Base-by-base conservation (phyloP, 345 rosid genomes). In the Syzygium aqueum region DNA sequence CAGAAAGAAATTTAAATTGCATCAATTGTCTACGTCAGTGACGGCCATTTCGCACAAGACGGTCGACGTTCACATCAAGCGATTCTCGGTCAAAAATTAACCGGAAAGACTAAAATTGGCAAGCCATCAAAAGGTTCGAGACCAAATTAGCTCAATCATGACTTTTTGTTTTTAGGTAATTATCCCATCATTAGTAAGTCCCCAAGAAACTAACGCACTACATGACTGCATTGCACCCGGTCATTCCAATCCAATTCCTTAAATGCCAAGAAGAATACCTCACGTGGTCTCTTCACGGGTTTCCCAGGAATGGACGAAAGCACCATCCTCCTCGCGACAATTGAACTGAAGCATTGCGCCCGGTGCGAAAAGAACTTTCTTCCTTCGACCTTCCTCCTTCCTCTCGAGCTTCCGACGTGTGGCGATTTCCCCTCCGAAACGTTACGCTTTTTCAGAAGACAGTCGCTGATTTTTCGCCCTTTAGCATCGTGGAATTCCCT, bases 21-120 rank as follows among this genome's bases (percentile, higher is more conserved):
- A 3, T 53, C 6, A 53, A 53, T 53, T 53, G 8, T 17, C 2
- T 21, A 17, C 56, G 22, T 17, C 3, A 53, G 8, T 3, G 2
- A 0, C 21, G 8, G 17, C 22, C 8, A 0, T 53, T 1, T 8
- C 22, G 19, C 6, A 8, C 7, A 53, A 8, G 56, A 53, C 8
- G 8, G 22, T 7, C 3, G 1, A 53, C 7, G 56, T 17, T 53
- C 56, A 17, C 56, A 1, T 7, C 22, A 17, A 43, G 3, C 8
- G 6, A 53, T 53, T 53, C 3, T 17, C 22, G 1, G 3, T 0
- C 22, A 53, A 17, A 53, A 53, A 43, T 17, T 53, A 17, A 53
- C 1, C 3, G 22, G 22, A 53, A 53, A 1, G 19, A 6, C 56
- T 53, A 53, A 3, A 17, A 43, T 53, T 17, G 8, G 6, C 8